Evolutionary conservation across 208 protist genomes (phyloP).

Genomic region (Angomonas desouzai): DNA sequence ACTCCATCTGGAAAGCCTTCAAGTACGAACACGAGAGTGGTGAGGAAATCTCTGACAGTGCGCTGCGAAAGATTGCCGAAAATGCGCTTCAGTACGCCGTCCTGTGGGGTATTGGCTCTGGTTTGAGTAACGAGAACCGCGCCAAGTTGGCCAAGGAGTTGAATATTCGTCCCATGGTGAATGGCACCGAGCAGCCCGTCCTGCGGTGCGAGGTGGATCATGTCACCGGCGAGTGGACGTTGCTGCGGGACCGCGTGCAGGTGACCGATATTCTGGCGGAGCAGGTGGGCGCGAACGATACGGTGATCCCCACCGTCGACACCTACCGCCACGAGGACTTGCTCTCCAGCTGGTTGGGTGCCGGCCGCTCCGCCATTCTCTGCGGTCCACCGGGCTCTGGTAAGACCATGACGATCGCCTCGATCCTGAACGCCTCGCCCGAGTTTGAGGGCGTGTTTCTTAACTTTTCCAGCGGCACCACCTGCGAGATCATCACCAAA

Average conservation of each 20-base stretch:
- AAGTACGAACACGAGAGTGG: constrained; percentile 85
- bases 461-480: constrained; percentile 98
- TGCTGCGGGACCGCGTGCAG: constrained; percentile 69
- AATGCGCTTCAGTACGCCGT: constrained; percentile 91
- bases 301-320: constrained; percentile 98
- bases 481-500: constrained; percentile 94
- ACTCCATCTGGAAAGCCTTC: constrained; percentile 84
- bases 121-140: constrained; percentile 54
- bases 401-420: constrained; percentile 98
- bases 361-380: constrained; percentile 93
- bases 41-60: constrained; percentile 16
- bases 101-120: constrained; percentile 94
- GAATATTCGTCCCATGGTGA: constrained; percentile 28
- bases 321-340: constrained; percentile 97
- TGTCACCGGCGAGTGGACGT: constrained; percentile 71
- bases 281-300: constrained; percentile 91
- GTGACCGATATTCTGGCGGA: constrained; percentile 87
- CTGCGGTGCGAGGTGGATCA: constrained; percentile 86
- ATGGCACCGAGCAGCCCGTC: constrained; percentile 36
- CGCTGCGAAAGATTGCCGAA: constrained; percentile 45
- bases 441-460: constrained; percentile 96
- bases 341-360: constrained; percentile 93
- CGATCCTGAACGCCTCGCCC: constrained; percentile 85
- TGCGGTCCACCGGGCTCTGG: constrained; percentile 98
- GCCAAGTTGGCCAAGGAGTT: constrained; percentile 56